These are phyloP conservation scores for Hypomyces rosellus DNA, from an alignment of 2,329 filamentous ascomycete genomes.

Conservation along the genomic window DNA sequence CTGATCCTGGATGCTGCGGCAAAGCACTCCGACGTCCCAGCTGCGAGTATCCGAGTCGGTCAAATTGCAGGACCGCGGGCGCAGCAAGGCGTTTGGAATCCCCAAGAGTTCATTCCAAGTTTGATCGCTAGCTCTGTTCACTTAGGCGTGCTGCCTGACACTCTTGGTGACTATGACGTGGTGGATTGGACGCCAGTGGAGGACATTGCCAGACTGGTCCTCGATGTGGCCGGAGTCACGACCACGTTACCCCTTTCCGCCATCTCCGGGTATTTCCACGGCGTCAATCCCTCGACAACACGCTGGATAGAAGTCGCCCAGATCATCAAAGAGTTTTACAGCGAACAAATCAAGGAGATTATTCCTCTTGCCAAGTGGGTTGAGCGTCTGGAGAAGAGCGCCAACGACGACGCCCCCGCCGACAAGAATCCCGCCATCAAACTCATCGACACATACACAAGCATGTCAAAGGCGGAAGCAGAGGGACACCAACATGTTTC, in stretches of 20 bases:
- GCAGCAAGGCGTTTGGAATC: conserved; percentile 46
- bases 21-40: conserved; percentile 29
- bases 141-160: conserved; percentile 39
- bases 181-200: conserved; percentile 53
- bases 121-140: conserved; percentile 43
- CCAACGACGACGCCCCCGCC: conserved; percentile 22
- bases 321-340: conserved; percentile 35
- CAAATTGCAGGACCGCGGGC: conserved; percentile 39
- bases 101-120: conserved; percentile 52
- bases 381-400: conserved; percentile 34
- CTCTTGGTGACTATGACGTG: conserved; percentile 35
- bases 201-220: conserved; percentile 37
- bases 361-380: conserved; percentile 42
- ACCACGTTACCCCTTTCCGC: conserved; percentile 11
- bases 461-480: conserved; percentile 9
- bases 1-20: conserved; percentile 33
- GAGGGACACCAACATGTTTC: conserved; percentile 20
- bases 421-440: conserved; percentile 44
- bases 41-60: conserved; percentile 38
- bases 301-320: conserved; percentile 36
- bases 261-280: conserved; percentile 40
- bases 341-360: conserved; percentile 29
- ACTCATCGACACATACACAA: conserved; percentile 42
- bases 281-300: conserved; percentile 38
- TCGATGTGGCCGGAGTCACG: conserved; percentile 38